These are phyloP conservation scores for Ogataea parapolymorpha DNA, from an alignment of 805 yeast genomes.

Conservation along the genomic window DNA sequence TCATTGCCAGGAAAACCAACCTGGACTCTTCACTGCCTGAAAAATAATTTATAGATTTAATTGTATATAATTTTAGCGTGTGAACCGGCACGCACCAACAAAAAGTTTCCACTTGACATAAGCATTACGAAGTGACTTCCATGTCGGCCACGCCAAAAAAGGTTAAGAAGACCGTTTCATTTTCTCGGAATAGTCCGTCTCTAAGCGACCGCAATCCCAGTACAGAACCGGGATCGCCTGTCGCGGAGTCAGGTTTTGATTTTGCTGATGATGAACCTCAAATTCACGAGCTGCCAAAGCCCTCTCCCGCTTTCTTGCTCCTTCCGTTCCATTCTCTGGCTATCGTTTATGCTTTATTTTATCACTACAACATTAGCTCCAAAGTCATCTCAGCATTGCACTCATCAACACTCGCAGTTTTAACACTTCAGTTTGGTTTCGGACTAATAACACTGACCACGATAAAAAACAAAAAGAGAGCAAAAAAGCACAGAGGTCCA, in stretches of 20 bases:
- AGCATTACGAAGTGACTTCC: background rate
- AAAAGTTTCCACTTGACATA: background rate
- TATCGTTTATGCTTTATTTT: slow-evolving; percentile 27
- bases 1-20: slow-evolving; percentile 33
- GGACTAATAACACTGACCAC: slow-evolving; percentile 34
- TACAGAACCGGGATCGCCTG: background rate
- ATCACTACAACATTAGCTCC: slow-evolving; percentile 32
- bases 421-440: slow-evolving; percentile 37
- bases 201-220: slow-evolving; percentile 10
- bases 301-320: slow-evolving; percentile 15
- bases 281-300: slow-evolving; percentile 13
- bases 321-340: slow-evolving; percentile 33
- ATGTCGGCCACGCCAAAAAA: slow-evolving; percentile 13
- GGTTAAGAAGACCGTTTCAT: slow-evolving; percentile 31
- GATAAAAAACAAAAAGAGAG: slow-evolving; percentile 25
- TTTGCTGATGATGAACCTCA: background rate
- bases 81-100: background rate
- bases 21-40: slow-evolving; percentile 28
- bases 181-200: slow-evolving; percentile 19
- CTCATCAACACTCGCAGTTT: slow-evolving; percentile 27
- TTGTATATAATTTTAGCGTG: slow-evolving; percentile 5
- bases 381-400: slow-evolving; percentile 29
- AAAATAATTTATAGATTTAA: slow-evolving; percentile 7
- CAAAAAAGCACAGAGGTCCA: slow-evolving; percentile 11
- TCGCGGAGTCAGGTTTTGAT: background rate